phyloP scores from a whole-genome alignment of 169 alveolate genomes.

The Toxoplasma gondii region DNA sequence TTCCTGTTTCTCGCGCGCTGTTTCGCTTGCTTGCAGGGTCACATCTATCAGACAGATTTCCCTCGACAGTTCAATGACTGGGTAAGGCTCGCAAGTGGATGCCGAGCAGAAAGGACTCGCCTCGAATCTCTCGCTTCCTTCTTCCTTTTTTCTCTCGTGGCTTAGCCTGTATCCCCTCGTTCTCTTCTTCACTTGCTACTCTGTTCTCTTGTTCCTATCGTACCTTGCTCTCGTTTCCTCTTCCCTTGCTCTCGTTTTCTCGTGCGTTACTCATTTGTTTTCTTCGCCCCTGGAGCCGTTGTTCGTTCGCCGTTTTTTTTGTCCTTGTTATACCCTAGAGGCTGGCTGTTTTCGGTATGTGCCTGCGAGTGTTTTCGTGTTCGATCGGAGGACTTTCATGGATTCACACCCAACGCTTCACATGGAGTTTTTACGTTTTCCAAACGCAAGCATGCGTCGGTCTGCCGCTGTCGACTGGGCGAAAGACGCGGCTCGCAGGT shows the following conservation, averaged over 20 bases:
- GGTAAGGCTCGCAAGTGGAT: constrained; percentile 69
- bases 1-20: background rate
- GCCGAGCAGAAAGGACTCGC: background rate
- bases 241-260: background rate
- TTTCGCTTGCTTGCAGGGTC: constrained; percentile 78
- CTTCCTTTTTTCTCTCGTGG: background rate
- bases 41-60: constrained; percentile 89
- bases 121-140: background rate
- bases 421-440: too few species aligned
- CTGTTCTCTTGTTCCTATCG: background rate
- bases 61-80: constrained; percentile 85
- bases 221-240: background rate
- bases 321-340: too few species aligned
- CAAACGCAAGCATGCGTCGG: too few species aligned
- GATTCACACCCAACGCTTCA: too few species aligned
- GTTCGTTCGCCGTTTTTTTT: too few species aligned
- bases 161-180: background rate
- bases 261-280: too few species aligned
- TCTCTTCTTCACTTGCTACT: background rate
- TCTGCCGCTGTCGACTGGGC: too few species aligned
- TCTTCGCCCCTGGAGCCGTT: too few species aligned
- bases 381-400: too few species aligned
- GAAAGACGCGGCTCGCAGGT: too few species aligned
- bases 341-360: too few species aligned
- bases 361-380: too few species aligned